Evolutionary conservation across 495 filamentous ascomycete genomes (phyloP).

Genomic region (Xylaria venustula): DNA sequence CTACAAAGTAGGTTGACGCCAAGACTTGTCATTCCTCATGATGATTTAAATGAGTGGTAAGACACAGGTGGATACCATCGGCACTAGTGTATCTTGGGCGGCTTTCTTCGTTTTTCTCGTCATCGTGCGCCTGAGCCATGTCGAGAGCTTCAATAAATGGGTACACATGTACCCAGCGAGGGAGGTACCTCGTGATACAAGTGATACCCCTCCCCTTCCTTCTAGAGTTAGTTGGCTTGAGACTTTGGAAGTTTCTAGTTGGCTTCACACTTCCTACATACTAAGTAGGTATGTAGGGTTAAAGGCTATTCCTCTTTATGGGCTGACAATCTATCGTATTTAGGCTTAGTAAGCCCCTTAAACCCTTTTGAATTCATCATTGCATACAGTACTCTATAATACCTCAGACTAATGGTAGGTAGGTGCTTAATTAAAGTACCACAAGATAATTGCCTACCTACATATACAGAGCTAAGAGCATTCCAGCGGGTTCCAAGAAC

Average conservation of each 20-base stretch:
- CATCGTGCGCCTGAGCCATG: conserved; percentile 2
- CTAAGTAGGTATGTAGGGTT: background rate
- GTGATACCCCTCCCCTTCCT: background rate
- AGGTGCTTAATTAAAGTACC: too few relatives aligned
- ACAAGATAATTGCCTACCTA: too few relatives aligned
- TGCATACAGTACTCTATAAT: too few relatives aligned
- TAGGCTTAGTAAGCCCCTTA: too few relatives aligned
- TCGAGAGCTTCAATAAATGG: background rate
- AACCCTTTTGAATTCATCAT: too few relatives aligned
- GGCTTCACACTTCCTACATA: background rate
- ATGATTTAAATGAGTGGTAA: background rate
- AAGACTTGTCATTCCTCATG: background rate
- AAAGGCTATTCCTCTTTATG: too few relatives aligned
- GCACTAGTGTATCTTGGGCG: too few relatives aligned
- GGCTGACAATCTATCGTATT: too few relatives aligned
- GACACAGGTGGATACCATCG: background rate
- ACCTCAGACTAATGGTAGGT: too few relatives aligned
- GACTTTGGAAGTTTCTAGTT: background rate
- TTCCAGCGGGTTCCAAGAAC: too few relatives aligned
- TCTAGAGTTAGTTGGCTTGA: background rate
- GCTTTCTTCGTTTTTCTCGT: background rate
- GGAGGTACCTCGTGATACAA: background rate
- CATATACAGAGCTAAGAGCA: too few relatives aligned
- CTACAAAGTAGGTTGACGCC: too few relatives aligned
- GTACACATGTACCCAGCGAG: background rate